phyloP scores from a whole-genome alignment of 345 rosid genomes.

The Corchorus olitorius region DNA sequence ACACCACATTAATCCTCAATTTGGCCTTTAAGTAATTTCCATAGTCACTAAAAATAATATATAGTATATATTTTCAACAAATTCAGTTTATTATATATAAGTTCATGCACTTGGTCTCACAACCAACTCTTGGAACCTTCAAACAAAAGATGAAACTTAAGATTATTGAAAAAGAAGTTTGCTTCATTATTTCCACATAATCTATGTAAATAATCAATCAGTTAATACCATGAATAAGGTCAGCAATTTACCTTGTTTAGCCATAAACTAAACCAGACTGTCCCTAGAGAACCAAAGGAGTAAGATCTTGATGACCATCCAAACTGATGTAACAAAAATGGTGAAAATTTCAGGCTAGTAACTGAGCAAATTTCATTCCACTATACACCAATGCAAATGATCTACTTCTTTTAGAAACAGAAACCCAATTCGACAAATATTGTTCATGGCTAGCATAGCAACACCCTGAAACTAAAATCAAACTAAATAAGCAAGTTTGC shows the following conservation, averaged over 20 bases:
- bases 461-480: conserved; percentile 62
- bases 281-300: conserved; percentile 92
- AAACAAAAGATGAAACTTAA: background rate
- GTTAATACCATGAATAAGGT: background rate
- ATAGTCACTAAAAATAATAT: too few species aligned
- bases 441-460: conserved; percentile 99
- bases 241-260: conserved; percentile 58
- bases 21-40: too few species aligned
- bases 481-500: background rate
- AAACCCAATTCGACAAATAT: conserved; percentile 94
- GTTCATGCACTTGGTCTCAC: background rate
- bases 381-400: conserved; percentile 90
- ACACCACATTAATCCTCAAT: too few species aligned
- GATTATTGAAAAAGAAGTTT: background rate
- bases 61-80: too few species aligned
- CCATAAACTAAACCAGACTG: conserved; percentile 82
- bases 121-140: background rate
- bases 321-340: conserved; percentile 77
- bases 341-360: conserved; percentile 92
- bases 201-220: too few species aligned
- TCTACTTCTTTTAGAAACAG: conserved; percentile 89
- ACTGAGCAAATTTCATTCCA: conserved; percentile 94
- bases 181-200: background rate
- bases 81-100: too few species aligned
- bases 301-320: conserved; percentile 97